phyloP scores from a whole-genome alignment of 257 asterid species.

The Nyctanthes arbortristis region DNA sequence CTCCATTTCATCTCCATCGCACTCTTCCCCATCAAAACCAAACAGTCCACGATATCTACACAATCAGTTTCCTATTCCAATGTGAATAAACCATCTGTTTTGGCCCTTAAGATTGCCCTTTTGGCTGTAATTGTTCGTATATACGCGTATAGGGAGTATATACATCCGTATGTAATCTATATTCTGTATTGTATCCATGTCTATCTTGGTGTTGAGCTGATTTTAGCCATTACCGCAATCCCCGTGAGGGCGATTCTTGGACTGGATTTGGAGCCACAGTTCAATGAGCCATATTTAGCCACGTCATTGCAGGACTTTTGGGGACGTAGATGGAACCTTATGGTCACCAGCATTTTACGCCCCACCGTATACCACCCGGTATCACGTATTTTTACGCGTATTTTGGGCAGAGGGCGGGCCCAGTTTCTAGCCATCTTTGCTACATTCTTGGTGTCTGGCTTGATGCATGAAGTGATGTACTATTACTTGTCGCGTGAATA shows the following conservation, averaged over 20 bases:
- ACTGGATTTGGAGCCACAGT: conserved; percentile 60
- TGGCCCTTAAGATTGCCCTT: conserved; percentile 15
- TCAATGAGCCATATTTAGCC: conserved; percentile 70
- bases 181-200: conserved; percentile 36
- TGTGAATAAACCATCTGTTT: too few species aligned
- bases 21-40: conserved; percentile 60
- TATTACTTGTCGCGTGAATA: conserved; percentile 45
- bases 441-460: conserved; percentile 66
- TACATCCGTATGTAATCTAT: conserved; percentile 28
- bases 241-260: conserved; percentile 51
- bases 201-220: conserved; percentile 46
- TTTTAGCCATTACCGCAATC: conserved; percentile 34
- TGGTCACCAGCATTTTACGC: conserved; percentile 49
- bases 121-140: conserved; percentile 10
- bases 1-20: conserved; percentile 53
- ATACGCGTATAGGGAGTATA: conserved; percentile 29
- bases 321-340: conserved; percentile 79
- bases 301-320: conserved; percentile 79
- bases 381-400: conserved; percentile 16
- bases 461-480: conserved; percentile 70
- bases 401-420: conserved; percentile 34
- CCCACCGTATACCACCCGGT: conserved; percentile 51
- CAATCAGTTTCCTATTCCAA: conserved; percentile 21
- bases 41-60: neutral
- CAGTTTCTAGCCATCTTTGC: conserved; percentile 33